Conservation (phyloP, 2,329 filamentous ascomycete species). For the Colletotrichum tropicicola region DNA sequence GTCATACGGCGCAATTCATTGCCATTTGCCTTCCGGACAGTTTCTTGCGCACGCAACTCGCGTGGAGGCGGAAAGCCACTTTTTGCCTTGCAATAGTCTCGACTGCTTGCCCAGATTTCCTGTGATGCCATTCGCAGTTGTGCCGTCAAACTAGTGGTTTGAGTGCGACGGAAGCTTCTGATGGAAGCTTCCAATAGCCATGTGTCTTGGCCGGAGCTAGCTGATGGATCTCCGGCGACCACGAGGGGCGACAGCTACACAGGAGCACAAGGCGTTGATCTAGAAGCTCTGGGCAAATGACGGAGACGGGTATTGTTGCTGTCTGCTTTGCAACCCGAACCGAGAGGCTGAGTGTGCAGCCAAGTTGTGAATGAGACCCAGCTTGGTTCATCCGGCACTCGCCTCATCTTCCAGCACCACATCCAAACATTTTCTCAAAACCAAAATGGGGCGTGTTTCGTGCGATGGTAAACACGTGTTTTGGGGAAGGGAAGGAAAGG, state of each 20-base stretch:
- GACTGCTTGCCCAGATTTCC: no score
- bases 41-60: background rate
- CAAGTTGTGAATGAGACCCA: background rate
- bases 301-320: background rate
- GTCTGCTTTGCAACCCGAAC: background rate
- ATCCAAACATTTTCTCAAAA: background rate
- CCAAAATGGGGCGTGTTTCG: background rate
- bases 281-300: background rate
- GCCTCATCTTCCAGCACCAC: constrained; percentile 6
- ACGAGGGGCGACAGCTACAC: background rate
- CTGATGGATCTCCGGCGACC: background rate
- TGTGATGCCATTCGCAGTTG: constrained; percentile 8
- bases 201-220: background rate
- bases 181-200: constrained; percentile 8
- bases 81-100: background rate
- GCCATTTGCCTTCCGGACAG: background rate
- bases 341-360: background rate
- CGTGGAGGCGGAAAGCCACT: constrained; percentile 10
- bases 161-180: background rate
- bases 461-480: background rate
- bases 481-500: background rate
- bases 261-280: background rate
- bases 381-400: background rate
- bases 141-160: constrained; percentile 9
- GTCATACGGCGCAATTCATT: background rate